phyloP scores from a whole-genome alignment of 1,284 basidiomycete genomes.

The Fomitopsis palustris region DNA sequence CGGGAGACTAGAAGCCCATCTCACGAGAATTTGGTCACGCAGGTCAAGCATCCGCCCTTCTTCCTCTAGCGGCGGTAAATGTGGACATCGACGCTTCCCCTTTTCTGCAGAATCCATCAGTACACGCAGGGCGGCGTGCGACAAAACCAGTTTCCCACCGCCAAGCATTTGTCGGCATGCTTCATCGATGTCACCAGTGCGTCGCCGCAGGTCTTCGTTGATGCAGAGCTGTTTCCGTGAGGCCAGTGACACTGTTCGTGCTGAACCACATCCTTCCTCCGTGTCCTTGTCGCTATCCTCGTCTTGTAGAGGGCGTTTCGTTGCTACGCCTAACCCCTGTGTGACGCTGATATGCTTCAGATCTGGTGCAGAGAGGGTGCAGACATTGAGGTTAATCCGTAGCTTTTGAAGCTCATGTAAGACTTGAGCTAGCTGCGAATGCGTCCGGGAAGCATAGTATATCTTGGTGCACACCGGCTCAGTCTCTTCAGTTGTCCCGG shows the following conservation, averaged over 20 bases:
- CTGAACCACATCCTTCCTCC: constrained; percentile 24
- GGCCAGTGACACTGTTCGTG: constrained; percentile 77
- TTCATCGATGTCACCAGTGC: constrained; percentile 84
- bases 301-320: neutral
- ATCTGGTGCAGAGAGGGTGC: neutral
- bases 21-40: constrained; percentile 83
- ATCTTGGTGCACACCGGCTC: constrained; percentile 77
- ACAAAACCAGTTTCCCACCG: constrained; percentile 40
- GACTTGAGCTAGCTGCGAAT: constrained; percentile 92
- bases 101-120: constrained; percentile 39
- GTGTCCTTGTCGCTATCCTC: constrained; percentile 8
- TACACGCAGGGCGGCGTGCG: neutral
- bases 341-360: neutral
- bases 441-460: constrained; percentile 92
- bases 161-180: constrained; percentile 85
- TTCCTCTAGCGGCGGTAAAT: constrained; percentile 77
- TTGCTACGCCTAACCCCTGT: neutral
- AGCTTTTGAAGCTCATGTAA: constrained; percentile 83
- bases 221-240: constrained; percentile 95
- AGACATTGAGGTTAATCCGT: constrained; percentile 33
- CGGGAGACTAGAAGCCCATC: constrained; percentile 17
- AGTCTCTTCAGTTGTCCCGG: constrained; percentile 30
- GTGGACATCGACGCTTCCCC: constrained; percentile 69
- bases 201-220: constrained; percentile 71
- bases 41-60: constrained; percentile 79